Evolutionary conservation across 495 filamentous ascomycete genomes (phyloP).

Genomic region (Penicillium dipodomyicola): DNA sequence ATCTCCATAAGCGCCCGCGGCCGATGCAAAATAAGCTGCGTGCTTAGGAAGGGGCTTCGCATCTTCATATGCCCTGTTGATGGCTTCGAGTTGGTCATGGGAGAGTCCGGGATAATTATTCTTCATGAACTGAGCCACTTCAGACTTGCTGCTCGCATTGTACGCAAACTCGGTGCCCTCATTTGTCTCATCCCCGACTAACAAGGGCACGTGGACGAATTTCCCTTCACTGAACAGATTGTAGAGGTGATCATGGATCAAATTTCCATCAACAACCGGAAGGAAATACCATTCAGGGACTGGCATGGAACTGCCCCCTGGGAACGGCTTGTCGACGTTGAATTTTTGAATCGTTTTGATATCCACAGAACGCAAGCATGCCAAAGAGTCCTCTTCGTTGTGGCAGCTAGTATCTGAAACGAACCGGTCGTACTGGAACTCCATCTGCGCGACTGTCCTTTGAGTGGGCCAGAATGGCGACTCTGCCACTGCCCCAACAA

Average conservation of each 20-base stretch:
- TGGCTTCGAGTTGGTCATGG: conserved; percentile 45
- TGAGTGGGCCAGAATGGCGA: conserved; percentile 61
- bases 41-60: conserved; percentile 35
- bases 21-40: conserved; percentile 55
- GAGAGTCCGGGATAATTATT: conserved; percentile 60
- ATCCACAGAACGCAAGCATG: conserved; percentile 55
- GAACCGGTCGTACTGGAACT: conserved; percentile 61
- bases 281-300: conserved; percentile 47
- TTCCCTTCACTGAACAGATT: conserved; percentile 48
- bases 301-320: conserved; percentile 40
- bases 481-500: conserved; percentile 59
- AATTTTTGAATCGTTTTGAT: conserved; percentile 48
- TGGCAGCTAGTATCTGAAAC: conserved; percentile 50
- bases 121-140: conserved; percentile 54
- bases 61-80: conserved; percentile 56
- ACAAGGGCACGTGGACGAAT: conserved; percentile 60
- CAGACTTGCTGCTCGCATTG: conserved; percentile 35
- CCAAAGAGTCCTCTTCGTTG: conserved; percentile 37
- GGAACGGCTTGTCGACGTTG: conserved; percentile 51
- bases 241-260: conserved; percentile 57
- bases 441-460: conserved; percentile 54
- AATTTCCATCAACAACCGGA: conserved; percentile 55
- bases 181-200: conserved; percentile 65
- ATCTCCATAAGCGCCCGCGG: conserved; percentile 62
- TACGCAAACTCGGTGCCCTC: conserved; percentile 63